These are phyloP conservation scores for Talaromyces pinophilus DNA, from an alignment of 2,329 filamentous ascomycete species.

Conservation along the genomic window DNA sequence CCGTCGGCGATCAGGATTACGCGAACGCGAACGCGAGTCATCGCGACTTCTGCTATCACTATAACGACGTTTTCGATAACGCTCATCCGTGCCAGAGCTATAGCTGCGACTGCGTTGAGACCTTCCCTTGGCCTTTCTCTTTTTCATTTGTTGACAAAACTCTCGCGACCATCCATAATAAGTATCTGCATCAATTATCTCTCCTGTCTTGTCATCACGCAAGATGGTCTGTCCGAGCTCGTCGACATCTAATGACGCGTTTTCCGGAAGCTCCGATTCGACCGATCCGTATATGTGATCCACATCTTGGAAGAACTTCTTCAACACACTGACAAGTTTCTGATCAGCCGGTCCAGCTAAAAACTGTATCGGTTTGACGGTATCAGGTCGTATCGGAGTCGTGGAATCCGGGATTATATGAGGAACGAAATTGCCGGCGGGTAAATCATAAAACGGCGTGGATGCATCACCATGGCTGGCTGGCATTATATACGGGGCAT, in stretches of 20 bases:
- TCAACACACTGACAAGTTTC: conserved; percentile 67
- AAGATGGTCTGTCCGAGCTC: conserved; percentile 71
- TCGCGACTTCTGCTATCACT: conserved; percentile 39
- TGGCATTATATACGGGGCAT: conserved; percentile 70
- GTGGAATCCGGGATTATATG: conserved; percentile 75
- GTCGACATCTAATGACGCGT: conserved; percentile 64
- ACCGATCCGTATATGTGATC: conserved; percentile 66
- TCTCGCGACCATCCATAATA: conserved; percentile 85
- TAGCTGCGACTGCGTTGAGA: conserved; percentile 46
- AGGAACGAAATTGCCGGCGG: conserved; percentile 77
- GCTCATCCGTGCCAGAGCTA: conserved; percentile 35
- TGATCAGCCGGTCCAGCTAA: conserved; percentile 67
- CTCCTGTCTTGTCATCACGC: conserved; percentile 66
- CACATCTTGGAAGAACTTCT: conserved; percentile 67
- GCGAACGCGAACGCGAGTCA: conserved; percentile 34
- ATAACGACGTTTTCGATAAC: conserved; percentile 42
- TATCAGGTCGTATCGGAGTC: conserved; percentile 68
- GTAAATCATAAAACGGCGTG: conserved; percentile 77
- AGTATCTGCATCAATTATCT: conserved; percentile 66
- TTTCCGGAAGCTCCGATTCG: conserved; percentile 49
- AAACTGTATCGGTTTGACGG: conserved; percentile 72
- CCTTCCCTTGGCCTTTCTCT: conserved; percentile 31
- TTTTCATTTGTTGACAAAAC: conserved; percentile 81
- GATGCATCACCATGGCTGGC: conserved; percentile 73
- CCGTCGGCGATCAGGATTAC: conserved; percentile 25